Evolutionary conservation across 495 filamentous ascomycete genomes (phyloP).

Genomic region (Aspergillus egyptiacus): DNA sequence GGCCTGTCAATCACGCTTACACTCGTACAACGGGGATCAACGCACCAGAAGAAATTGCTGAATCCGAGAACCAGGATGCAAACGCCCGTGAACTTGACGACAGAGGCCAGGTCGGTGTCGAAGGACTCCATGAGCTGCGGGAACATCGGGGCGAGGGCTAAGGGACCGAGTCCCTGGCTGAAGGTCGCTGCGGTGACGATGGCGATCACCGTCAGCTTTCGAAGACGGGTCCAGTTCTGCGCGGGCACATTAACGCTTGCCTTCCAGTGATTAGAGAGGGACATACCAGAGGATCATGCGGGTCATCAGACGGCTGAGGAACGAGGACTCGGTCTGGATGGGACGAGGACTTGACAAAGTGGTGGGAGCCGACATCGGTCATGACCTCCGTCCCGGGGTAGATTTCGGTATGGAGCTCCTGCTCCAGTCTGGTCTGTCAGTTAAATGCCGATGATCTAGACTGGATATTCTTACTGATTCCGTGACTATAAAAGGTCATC

Average conservation of each 20-base stretch:
- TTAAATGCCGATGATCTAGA: too few relatives aligned
- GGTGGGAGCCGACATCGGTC: conserved; percentile 52
- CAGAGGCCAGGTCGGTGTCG: conserved; percentile 44
- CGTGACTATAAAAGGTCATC: too few relatives aligned
- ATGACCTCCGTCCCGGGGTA: conserved; percentile 60
- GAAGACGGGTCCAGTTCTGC: conserved; percentile 38
- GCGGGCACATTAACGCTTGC: neutral
- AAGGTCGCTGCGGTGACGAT: conserved; percentile 48
- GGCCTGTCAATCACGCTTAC: neutral
- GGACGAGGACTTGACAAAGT: conserved; percentile 50
- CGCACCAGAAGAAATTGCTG: conserved; percentile 56
- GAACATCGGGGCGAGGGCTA: conserved; percentile 55
- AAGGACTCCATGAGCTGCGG: conserved; percentile 51
- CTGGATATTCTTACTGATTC: too few relatives aligned
- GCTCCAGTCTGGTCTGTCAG: conserved; percentile 29
- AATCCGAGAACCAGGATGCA: conserved; percentile 58
- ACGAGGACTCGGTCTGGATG: conserved; percentile 43
- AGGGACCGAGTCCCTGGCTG: conserved; percentile 52
- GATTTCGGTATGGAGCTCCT: conserved; percentile 50
- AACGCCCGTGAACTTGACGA: conserved; percentile 50
- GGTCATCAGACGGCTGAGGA: conserved; percentile 46
- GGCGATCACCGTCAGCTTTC: conserved; percentile 40
- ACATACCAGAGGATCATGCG: conserved; percentile 40
- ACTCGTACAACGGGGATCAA: neutral
- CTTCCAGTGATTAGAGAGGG: neutral